phyloP scores from a whole-genome alignment of 176 grass and related monocot genomes.

The Carex cristatella region DNA sequence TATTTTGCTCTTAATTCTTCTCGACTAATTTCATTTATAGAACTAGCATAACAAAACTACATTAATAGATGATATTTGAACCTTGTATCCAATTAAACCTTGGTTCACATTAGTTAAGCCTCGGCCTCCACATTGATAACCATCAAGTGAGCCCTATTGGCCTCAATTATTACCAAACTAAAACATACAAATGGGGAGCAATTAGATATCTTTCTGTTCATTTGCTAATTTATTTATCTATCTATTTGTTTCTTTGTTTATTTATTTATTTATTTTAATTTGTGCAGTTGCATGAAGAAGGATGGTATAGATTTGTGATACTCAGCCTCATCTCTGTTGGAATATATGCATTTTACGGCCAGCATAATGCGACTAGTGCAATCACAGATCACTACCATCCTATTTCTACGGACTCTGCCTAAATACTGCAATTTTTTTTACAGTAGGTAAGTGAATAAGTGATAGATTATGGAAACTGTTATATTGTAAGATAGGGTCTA shows the following conservation, averaged over 20 bases:
- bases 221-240: neutral
- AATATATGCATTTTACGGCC: conserved; percentile 78
- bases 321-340: conserved; percentile 55
- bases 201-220: neutral
- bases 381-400: conserved; percentile 41
- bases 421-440: neutral
- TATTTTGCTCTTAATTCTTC: conserved; percentile 14
- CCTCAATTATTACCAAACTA: neutral
- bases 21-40: neutral
- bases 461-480: neutral
- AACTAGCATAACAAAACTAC: neutral
- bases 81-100: neutral
- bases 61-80: neutral
- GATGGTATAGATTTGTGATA: conserved; percentile 86
- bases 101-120: neutral
- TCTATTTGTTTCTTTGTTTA: neutral
- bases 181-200: neutral
- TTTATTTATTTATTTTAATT: neutral
- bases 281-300: conserved; percentile 94
- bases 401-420: conserved; percentile 7
- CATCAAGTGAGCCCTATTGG: neutral
- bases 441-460: neutral
- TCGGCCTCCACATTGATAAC: neutral
- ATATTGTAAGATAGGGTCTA: neutral
- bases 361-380: conserved; percentile 45